Conservation (phyloP, 495 filamentous ascomycete species). For the Bathelium albidoporum region DNA sequence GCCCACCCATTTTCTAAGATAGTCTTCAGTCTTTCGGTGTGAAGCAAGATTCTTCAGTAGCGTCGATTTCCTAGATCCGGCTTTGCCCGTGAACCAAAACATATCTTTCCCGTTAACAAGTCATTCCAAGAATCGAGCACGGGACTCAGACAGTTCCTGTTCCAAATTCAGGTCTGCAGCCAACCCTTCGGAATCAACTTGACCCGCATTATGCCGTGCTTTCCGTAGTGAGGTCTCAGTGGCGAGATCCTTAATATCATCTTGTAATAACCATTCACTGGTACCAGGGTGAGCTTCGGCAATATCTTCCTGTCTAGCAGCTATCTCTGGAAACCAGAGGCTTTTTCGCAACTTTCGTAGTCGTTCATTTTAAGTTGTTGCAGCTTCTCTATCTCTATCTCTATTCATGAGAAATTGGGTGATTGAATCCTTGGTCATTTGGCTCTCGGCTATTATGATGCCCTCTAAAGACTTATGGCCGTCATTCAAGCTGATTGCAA, state of each 20-base stretch:
- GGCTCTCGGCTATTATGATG: not conserved
- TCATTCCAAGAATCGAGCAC: not conserved
- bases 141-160: not conserved
- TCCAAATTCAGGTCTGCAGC: not conserved
- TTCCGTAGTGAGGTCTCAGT: not conserved
- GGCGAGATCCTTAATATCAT: not conserved
- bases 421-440: not conserved
- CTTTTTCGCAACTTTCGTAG: not conserved
- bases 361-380: not conserved
- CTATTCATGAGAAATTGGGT: not conserved
- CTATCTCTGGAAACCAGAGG: not conserved
- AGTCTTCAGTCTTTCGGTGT: not conserved
- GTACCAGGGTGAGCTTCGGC: not conserved
- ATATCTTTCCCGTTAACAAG: not conserved
- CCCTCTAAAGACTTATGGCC: not conserved
- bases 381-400: not conserved
- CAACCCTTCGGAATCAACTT: not conserved
- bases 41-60: not conserved
- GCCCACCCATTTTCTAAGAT: not conserved
- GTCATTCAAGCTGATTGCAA: slow-evolving; percentile 1
- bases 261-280: not conserved
- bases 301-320: not conserved
- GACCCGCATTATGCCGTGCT: not conserved
- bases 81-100: not conserved
- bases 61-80: not conserved